phyloP scores from a whole-genome alignment of 176 grass and related monocot species.

The Oryza officinalis region DNA sequence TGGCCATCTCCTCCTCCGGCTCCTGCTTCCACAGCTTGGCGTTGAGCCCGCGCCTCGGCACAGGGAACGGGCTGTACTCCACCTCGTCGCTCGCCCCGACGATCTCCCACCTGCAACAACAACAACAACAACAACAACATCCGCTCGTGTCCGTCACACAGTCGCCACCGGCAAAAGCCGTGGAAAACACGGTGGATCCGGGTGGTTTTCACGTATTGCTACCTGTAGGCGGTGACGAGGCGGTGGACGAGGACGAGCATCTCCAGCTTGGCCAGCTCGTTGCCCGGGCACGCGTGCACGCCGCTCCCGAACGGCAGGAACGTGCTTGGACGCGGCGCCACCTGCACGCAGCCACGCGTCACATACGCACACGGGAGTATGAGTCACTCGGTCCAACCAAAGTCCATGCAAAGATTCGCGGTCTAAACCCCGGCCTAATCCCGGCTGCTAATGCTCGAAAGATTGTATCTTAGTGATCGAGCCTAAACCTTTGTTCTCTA shows the following conservation, averaged over 20 bases:
- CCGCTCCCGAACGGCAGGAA: constrained; percentile 72
- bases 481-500: not conserved
- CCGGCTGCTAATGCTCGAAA: not conserved
- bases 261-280: constrained; percentile 76
- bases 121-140: too few species aligned
- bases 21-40: constrained; percentile 42
- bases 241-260: constrained; percentile 67
- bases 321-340: constrained; percentile 53
- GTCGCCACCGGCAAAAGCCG: not conserved
- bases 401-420: not conserved
- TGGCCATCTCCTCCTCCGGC: not conserved
- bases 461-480: not conserved
- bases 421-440: not conserved
- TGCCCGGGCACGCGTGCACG: constrained; percentile 69
- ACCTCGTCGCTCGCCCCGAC: constrained; percentile 44
- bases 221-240: constrained; percentile 69
- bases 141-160: too few species aligned
- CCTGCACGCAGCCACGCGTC: constrained; percentile 34
- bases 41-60: constrained; percentile 57
- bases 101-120: constrained; percentile 56
- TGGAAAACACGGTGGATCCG: not conserved
- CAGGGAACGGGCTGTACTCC: constrained; percentile 78
- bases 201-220: not conserved
- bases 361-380: too few species aligned
- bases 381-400: not conserved